Evolutionary conservation across 192 early-diverging fungal genomes (phyloP), one percentile per base, ranked within the genome.

Genomic region (Coemansia sp.): DNA sequence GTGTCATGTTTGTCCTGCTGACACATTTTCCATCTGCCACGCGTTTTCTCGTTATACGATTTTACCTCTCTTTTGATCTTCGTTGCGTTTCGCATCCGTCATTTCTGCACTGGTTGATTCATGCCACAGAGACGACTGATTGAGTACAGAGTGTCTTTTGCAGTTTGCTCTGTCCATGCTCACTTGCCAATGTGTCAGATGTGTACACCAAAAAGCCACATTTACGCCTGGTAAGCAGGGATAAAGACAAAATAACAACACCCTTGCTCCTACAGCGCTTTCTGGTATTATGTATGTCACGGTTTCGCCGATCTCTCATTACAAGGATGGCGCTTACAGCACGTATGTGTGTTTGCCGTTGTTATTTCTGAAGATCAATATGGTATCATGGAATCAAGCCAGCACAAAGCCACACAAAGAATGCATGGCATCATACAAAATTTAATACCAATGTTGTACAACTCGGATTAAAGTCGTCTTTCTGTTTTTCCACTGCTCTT

Each of bases 181-280:
- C 45, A 48, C 23, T 25, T 48, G 45, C 45, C 4, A 48, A 48
- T 48, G 45, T 48, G 45, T 48, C 45, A 48, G 7, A 48, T 48
- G 45, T 9, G 6, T 48, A 44, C n/a, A 44, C 11, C n/a, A n/a
- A n/a, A 19, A n/a, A 44, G n/a, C n/a, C 41, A 44, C 11, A 1
- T 44, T 44, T 44, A 44, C 20, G 22, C 9, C 45, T 25, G 23
- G 6, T 9, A 48, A 8, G 3, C 10, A 48, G 20, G 13, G 22
- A 20, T 8, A 25, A 48, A 48, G 19, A 22, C 6, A 48, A 48
- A 11, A 25, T 6, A 47, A 10, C 5, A 8, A 48, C 19, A 44
- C 15, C 13, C 15, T 17, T 8, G 22, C 45, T 2, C 2, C 20
- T 25, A 6, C 19, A 25, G 25, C 45, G 6, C 45, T 23, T 25